A percentile compares a stretch with the other conserved stretches of the same genome.
Conservation (phyloP, 78 protist species). For the Isochrysis galbana region DNA sequence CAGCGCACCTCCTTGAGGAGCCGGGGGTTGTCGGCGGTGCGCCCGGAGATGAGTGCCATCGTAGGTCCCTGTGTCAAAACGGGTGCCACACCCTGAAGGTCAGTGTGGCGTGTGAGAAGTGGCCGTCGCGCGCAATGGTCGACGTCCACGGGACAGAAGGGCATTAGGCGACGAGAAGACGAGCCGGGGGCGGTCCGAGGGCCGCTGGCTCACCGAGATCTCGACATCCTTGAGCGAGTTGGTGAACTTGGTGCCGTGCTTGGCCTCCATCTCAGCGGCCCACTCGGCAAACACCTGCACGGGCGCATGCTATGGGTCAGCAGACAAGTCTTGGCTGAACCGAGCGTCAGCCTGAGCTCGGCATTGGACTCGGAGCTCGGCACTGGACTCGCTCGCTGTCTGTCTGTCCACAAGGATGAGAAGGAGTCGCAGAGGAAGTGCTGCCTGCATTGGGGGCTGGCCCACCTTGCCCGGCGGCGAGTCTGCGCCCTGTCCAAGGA, state of each 20-base stretch:
- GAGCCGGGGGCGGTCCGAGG: too few species aligned
- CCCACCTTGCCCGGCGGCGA: neutral
- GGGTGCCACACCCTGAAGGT: neutral
- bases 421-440: too few species aligned
- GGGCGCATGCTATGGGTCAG: too few species aligned
- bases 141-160: too few species aligned
- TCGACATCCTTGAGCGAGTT: neutral
- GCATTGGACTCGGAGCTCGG: too few species aligned
- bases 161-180: too few species aligned
- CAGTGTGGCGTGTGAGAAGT: too few species aligned
- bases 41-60: neutral
- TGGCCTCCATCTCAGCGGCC: neutral
- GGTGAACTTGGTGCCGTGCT: neutral
- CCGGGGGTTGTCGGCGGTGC: constrained; percentile 26
- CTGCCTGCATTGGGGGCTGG: neutral
- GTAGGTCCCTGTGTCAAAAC: neutral
- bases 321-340: too few species aligned
- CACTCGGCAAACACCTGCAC: neutral
- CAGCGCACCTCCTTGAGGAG: constrained; percentile 11
- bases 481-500: constrained; percentile 1
- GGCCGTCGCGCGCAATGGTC: too few species aligned
- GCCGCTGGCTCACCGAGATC: neutral
- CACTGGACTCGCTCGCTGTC: too few species aligned
- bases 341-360: too few species aligned
- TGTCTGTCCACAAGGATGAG: too few species aligned